These are phyloP conservation scores for Lepiota subincarnata DNA, from an alignment of 768 basidiomycete species.

Conservation along the genomic window DNA sequence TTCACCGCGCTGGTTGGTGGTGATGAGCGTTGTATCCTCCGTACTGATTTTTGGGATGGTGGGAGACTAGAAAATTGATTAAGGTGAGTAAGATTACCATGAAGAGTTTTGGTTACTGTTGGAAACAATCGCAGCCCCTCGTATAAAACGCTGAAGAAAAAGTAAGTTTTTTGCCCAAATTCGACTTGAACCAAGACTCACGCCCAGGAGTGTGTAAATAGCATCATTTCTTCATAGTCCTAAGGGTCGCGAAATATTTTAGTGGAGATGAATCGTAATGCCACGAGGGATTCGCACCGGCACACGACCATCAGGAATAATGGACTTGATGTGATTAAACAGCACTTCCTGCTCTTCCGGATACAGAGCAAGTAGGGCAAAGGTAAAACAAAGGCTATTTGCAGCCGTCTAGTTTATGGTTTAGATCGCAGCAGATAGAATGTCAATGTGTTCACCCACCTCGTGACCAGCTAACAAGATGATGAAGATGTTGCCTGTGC, in stretches of 20 bases:
- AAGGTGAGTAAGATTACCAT: background rate
- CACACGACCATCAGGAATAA: slow-evolving; percentile 26
- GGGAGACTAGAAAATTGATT: slow-evolving; percentile 25
- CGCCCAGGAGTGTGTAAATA: slow-evolving; percentile 35
- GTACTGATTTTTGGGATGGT: slow-evolving; percentile 39
- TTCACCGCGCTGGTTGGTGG: slow-evolving; percentile 32
- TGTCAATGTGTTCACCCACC: slow-evolving; percentile 21
- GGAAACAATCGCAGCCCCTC: too few species aligned
- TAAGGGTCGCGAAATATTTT: slow-evolving; percentile 11
- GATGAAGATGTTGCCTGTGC: slow-evolving; percentile 39
- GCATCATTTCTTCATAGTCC: slow-evolving; percentile 36
- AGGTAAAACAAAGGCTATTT: slow-evolving; percentile 28
- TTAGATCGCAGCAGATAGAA: background rate
- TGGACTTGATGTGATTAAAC: slow-evolving; percentile 27
- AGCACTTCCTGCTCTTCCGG: slow-evolving; percentile 32
- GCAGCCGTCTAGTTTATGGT: slow-evolving; percentile 25
- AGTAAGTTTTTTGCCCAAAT: too few species aligned
- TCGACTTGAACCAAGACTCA: slow-evolving; percentile 13
- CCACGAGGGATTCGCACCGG: slow-evolving; percentile 21
- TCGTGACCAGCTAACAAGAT: slow-evolving; percentile 58
- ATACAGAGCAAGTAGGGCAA: slow-evolving; percentile 37
- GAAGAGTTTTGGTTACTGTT: background rate
- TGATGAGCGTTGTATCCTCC: slow-evolving; percentile 39
- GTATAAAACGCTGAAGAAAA: too few species aligned
- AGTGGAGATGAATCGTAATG: background rate